These are phyloP conservation scores for Lepidium sativum DNA, from an alignment of 345 rosid genomes.

Conservation along the genomic window DNA sequence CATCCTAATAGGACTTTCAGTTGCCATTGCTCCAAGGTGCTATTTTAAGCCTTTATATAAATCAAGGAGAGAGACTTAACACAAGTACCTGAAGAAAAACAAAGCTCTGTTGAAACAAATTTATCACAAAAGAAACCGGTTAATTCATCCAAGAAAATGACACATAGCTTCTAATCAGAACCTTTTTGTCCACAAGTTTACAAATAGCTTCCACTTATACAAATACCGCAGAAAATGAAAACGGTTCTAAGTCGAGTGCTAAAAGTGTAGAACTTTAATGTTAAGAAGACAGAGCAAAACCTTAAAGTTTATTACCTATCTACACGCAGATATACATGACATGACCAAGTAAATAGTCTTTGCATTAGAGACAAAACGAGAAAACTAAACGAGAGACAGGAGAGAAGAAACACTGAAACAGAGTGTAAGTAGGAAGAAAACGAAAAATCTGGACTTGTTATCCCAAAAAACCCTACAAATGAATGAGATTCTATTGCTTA, in stretches of 20 bases:
- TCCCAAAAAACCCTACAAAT: background rate
- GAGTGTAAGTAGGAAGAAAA: slow-evolving; percentile 2
- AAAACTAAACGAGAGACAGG: background rate
- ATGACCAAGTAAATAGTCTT: background rate
- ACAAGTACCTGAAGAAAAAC: background rate
- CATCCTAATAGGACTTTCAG: slow-evolving; percentile 50
- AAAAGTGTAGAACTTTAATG: background rate
- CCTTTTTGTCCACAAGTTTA: background rate
- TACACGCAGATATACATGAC: background rate
- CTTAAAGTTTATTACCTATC: background rate
- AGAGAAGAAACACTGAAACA: slow-evolving; percentile 1
- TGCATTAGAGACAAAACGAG: slow-evolving; percentile 9
- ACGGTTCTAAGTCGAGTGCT: background rate
- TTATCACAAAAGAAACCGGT: background rate
- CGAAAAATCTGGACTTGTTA: background rate
- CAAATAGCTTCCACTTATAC: background rate
- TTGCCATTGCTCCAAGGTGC: slow-evolving; percentile 32
- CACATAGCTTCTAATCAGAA: background rate
- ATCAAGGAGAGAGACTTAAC: background rate
- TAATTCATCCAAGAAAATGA: background rate
- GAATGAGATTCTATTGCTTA: background rate
- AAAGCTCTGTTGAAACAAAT: background rate
- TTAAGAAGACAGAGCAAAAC: background rate
- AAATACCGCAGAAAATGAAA: background rate
- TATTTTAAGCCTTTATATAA: background rate